phyloP scores from a whole-genome alignment of 2,329 filamentous ascomycete species.

The Cladophialophora exuberans region DNA sequence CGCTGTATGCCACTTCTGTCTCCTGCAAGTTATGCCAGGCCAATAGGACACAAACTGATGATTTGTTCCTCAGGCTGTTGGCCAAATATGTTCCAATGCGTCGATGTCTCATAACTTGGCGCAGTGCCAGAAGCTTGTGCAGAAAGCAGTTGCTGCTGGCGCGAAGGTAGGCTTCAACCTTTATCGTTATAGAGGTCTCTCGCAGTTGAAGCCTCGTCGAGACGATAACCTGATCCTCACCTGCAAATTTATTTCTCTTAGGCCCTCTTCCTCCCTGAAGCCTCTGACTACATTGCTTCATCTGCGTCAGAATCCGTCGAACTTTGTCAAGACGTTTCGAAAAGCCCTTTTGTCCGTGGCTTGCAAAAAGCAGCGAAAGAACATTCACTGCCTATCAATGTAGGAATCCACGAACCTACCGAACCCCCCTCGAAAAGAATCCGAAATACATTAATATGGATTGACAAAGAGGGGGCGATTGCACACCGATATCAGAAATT shows the following conservation, averaged over 20 bases:
- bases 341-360: constrained; percentile 75
- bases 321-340: constrained; percentile 68
- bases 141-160: constrained; percentile 72
- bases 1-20: constrained; percentile 25
- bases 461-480: constrained; percentile 63
- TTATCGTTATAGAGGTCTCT: not conserved
- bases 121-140: constrained; percentile 73
- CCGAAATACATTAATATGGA: constrained; percentile 70
- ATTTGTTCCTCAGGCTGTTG: constrained; percentile 67
- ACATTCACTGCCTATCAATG: constrained; percentile 72
- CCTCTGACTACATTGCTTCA: constrained; percentile 81
- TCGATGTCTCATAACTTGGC: constrained; percentile 77
- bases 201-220: constrained; percentile 5
- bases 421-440: constrained; percentile 54
- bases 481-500: constrained; percentile 78
- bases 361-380: constrained; percentile 69
- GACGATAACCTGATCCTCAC: constrained; percentile 24
- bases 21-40: too few relatives aligned
- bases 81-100: constrained; percentile 85
- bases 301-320: constrained; percentile 69
- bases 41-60: too few relatives aligned
- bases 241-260: constrained; percentile 38
- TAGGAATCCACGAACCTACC: constrained; percentile 81
- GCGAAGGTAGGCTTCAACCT: constrained; percentile 64
- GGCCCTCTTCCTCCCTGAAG: constrained; percentile 90